phyloP scores from a whole-genome alignment of 2,329 filamentous ascomycete genomes.

The Madurella fahalii region DNA sequence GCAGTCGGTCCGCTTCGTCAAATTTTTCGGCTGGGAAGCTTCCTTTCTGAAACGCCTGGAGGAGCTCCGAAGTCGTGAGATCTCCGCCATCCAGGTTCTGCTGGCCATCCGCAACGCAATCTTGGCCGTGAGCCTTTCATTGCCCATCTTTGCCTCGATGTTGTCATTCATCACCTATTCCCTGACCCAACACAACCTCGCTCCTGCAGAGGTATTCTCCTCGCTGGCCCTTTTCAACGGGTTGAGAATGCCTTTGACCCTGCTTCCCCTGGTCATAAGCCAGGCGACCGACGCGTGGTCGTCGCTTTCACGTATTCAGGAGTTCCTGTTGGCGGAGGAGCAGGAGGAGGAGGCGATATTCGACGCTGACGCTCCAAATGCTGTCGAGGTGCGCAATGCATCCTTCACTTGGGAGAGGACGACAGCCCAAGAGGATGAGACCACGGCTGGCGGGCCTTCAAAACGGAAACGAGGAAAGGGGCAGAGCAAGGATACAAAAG shows the following conservation, averaged over 20 bases:
- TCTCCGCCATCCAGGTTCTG: conserved; percentile 77
- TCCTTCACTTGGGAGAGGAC: conserved; percentile 84
- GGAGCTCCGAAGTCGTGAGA: conserved; percentile 70
- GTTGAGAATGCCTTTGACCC: conserved; percentile 81
- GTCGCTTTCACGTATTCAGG: conserved; percentile 78
- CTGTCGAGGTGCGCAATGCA: conserved; percentile 67
- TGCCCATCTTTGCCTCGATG: conserved; percentile 95
- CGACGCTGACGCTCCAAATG: conserved; percentile 56
- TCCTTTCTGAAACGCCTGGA: conserved; percentile 76
- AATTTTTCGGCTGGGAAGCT: conserved; percentile 93
- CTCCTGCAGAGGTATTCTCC: conserved; percentile 80
- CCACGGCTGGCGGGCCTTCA: conserved; percentile 34
- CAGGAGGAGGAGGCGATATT: conserved; percentile 63
- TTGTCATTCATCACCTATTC: conserved; percentile 84
- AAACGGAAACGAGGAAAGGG: conserved; percentile 41
- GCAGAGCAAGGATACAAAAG: conserved; percentile 31
- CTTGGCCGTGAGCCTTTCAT: conserved; percentile 75
- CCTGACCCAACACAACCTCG: conserved; percentile 61
- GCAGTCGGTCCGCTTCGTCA: conserved; percentile 88
- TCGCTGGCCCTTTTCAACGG: conserved; percentile 92
- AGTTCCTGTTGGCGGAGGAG: conserved; percentile 85
- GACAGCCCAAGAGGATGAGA: conserved; percentile 50
- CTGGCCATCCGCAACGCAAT: conserved; percentile 81
- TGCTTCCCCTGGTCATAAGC: conserved; percentile 82
- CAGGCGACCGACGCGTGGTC: conserved; percentile 87